Evolutionary conservation across 2,329 filamentous ascomycete genomes (phyloP), one percentile per base, ranked within the genome.

Genomic region (Colletotrichum sp.): DNA sequence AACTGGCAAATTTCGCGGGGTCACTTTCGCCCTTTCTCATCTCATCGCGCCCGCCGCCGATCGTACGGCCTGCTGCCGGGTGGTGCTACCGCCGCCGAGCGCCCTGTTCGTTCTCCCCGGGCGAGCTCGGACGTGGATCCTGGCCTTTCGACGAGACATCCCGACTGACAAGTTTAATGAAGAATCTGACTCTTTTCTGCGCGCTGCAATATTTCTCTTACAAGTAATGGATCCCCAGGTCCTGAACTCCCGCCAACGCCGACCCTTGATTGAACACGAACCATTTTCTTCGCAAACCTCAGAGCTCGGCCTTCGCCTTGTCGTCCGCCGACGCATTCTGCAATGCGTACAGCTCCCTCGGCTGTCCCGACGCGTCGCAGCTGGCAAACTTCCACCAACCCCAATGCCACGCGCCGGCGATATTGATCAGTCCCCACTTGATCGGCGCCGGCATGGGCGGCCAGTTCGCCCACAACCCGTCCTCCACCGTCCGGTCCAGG

Each of bases 311-410:
- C 39, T 75, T 73, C 15, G 73, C 8, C 44, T 75, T 68, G 39
- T 73, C 73, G 12, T 68, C 73, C 22, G 48, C 6, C 36, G 64
- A 22, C 24, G 22, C 63, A 13, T 60, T 77, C 52, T 82, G 81
- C 76, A 90, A 79, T 6, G 90, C 90, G 79, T 90, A 90, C 77
- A 93, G 79, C 81, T 89, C 86, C 81, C 88, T 88, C 59, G 89
- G 90, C 80, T 84, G 83, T 4, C 91, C 91, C 1, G 83, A 80
- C 6, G 85, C 83, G 79, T 91, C 89, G 79, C 92, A 94, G 79
- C 91, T 93, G 36, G 91, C 87, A 85, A 93, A 94, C 84, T 89
- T 92, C 92, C 92, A 94, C 88, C 89, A 90, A 4, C 87, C 85
- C 44, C 87, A 87, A 78, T 93, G 87, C 83, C 87, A 89, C 44